phyloP scores from a whole-genome alignment of 495 filamentous ascomycete species.

The Penicillium daleae region DNA sequence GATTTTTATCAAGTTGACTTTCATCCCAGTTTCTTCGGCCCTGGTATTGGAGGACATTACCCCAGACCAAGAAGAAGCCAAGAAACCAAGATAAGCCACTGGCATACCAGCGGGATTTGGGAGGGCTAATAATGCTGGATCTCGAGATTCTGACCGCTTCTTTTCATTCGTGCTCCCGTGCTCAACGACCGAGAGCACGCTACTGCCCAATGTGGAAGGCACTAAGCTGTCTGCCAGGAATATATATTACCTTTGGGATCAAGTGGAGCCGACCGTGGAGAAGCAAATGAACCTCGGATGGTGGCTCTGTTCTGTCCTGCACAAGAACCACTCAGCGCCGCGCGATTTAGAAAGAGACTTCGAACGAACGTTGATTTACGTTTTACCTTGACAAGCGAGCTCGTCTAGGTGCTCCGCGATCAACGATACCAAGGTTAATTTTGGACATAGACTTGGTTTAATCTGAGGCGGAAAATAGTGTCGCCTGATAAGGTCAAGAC shows the following conservation, averaged over 20 bases:
- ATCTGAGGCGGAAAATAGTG: constrained; percentile 2
- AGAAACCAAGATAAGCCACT: constrained; percentile 10
- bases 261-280: constrained; percentile 21
- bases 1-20: background rate
- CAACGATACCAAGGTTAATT: background rate
- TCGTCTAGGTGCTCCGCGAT: constrained; percentile 7
- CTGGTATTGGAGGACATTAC: constrained; percentile 6
- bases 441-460: background rate
- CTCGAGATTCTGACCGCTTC: constrained; percentile 22
- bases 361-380: constrained; percentile 10
- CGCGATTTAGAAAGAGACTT: constrained; percentile 20
- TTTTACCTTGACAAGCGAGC: constrained; percentile 10
- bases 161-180: constrained; percentile 18
- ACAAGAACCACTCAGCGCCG: constrained; percentile 15
- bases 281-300: constrained; percentile 24
- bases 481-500: background rate
- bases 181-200: constrained; percentile 7
- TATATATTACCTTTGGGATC: constrained; percentile 10
- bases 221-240: constrained; percentile 17
- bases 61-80: constrained; percentile 15
- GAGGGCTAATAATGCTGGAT: background rate
- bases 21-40: background rate
- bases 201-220: constrained; percentile 21
- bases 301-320: constrained; percentile 14
- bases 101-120: background rate